Evolutionary conservation across 192 early-diverging fungal genomes (phyloP), one percentile per base, ranked within the genome.

Genomic region (Tieghemiomyces parasiticus): DNA sequence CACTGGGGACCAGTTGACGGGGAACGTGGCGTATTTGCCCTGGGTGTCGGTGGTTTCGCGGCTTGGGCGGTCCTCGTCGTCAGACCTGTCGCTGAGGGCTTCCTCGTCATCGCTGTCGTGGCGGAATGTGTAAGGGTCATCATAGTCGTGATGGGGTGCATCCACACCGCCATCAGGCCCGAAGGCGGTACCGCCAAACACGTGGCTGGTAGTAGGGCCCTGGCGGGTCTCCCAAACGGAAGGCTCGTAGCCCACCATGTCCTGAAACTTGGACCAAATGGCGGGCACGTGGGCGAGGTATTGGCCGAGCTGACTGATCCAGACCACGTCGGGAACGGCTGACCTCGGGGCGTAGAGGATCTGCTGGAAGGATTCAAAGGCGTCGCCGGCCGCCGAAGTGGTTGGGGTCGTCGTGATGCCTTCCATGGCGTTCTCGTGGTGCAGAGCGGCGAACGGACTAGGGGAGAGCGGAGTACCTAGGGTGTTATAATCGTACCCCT

Each of bases 191-290:
- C 38, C 38, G 16, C 8, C 16, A 10, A 10, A 6, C 38, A 16
- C 38, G 16, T 42, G 8, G 38, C 6, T 6, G 16, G 16, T 16
- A 42, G 8, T 42, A 16, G 6, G 38, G 6, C 8, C 8, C 38
- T 42, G 38, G 8, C 16, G 38, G 38, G 38, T 42, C n/a, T 58
- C 55, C 55, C 55, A 58, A 13, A 38, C 4, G 32, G 34, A 25
- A 25, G 55, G 55, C 10, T 58, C 55, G 55, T 58, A 58, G 20
- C 55, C 55, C 28, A 58, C 33, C 55, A 58, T 10, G 22, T 58
- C 55, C 35, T 58, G 34, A 28, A 58, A 58, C 16, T 24, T n/a
- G 16, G 34, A n/a, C 55, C 55, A 58, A 0, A 58, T 8, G 22
- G 32, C 28, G 34, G 55, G 55, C 0, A 38, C 35, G 16, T 20